Base-by-base conservation (phyloP, 2,329 filamentous ascomycete species). In the Neofusicoccum sp. region DNA sequence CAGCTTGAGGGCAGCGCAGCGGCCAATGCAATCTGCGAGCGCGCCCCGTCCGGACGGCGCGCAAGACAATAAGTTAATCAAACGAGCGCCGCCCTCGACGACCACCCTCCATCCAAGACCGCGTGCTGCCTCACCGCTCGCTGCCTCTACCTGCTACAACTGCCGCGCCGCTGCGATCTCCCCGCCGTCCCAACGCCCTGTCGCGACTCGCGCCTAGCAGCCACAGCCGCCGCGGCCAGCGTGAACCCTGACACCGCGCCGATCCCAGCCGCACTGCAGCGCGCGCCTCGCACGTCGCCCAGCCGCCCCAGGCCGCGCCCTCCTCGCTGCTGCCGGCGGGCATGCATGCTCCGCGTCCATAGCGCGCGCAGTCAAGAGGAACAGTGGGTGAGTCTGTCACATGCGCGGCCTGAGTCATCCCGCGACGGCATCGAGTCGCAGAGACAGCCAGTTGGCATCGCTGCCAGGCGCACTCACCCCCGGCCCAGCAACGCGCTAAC, bases 21-120 rank as follows among this genome's bases (percentile, higher is more conserved):
- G 56, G 29, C 56, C 56, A 60, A 48, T 60, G 56, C 60, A 62
- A 62, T 62, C 60, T 62, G 28, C 36, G 49, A 22, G 31, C 45
- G 16, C 31, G 49, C 49, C 44, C 44, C 56, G 47, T 41, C 56
- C 56, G 36, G 34, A 39, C 47, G 36, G 56, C 56, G 58, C 48
- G 58, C 36, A 33, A 33, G 33, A 50, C 58, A 49, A 52, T 34
- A 31, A 54, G n/a, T 54, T 62, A 62, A 62, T 62, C 60, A 62
- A 54, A 62, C 48, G 60, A 39, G 47, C n/a, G 16, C 45, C 50
- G 58, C n/a, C 44, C 58, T 61, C 58, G 12, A 34, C 31, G 56
- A n/a, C 58, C n/a, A 8, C 41, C 34, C 28, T 45, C 52, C 4
- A 31, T 12, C 52, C 37, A 31, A 44, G 52, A 44, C 43, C 52